These are phyloP conservation scores for Annona squamosa DNA, from an alignment of 164 flowering plant species.

Conservation along the genomic window DNA sequence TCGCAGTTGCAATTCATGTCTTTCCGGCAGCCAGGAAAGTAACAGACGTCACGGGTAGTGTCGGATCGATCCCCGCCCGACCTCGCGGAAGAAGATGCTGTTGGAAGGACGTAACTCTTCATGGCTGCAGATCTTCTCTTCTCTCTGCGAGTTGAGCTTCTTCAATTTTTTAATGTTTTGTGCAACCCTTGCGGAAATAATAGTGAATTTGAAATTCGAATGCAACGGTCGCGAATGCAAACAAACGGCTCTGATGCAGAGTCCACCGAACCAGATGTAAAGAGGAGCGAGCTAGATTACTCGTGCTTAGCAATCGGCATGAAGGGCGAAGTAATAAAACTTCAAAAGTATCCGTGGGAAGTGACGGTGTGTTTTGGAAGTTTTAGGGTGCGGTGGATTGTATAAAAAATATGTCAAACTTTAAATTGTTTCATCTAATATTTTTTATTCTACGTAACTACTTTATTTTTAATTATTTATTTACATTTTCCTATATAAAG, in stretches of 20 bases:
- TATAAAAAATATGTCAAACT: no score
- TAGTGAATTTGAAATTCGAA: slow-evolving; percentile 4
- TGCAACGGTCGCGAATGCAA: background rate
- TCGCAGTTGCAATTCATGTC: slow-evolving; percentile 79
- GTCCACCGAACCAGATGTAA: background rate
- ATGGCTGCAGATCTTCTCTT: background rate
- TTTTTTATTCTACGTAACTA: no score
- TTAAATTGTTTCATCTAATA: no score
- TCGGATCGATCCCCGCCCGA: slow-evolving; percentile 27
- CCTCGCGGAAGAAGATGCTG: background rate
- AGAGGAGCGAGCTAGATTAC: no score
- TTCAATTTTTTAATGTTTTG: background rate
- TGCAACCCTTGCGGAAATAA: background rate
- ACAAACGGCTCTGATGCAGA: background rate
- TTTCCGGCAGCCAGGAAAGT: slow-evolving; percentile 76
- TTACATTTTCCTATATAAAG: no score
- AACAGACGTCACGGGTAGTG: slow-evolving; percentile 43
- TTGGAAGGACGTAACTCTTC: background rate
- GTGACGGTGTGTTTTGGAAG: no score
- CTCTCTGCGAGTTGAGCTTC: background rate
- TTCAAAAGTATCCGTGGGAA: no score
- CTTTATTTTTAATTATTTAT: no score
- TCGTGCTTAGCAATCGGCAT: no score
- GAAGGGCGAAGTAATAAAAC: no score
- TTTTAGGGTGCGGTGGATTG: no score